Evolutionary conservation across 176 grass and related monocot species (phyloP).

Genomic region (Aegilops speltoides): DNA sequence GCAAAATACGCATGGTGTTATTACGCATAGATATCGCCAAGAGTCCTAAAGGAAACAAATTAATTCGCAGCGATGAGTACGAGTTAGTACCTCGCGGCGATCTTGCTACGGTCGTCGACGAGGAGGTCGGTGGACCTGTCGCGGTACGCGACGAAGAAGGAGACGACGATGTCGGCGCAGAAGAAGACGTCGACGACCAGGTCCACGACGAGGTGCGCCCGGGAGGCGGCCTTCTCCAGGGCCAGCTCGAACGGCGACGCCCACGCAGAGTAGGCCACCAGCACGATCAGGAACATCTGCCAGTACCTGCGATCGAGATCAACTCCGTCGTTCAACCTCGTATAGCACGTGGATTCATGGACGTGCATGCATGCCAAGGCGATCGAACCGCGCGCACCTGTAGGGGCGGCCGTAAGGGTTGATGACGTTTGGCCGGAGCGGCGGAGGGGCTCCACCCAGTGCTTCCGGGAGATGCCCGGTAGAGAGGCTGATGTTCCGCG

Average conservation of each 20-base stretch:
- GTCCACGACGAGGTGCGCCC: constrained; percentile 30
- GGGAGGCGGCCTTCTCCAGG: constrained; percentile 23
- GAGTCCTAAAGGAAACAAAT: neutral
- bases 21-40: neutral
- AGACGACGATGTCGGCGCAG: constrained; percentile 45
- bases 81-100: constrained; percentile 35
- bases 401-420: constrained; percentile 12
- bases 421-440: neutral
- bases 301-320: constrained; percentile 38
- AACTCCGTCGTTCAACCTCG: neutral
- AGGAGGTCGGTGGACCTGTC: constrained; percentile 47
- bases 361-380: neutral
- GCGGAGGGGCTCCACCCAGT: neutral
- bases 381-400: neutral
- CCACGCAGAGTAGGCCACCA: constrained; percentile 70
- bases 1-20: neutral
- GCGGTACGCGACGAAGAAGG: constrained; percentile 72
- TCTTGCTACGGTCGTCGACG: constrained; percentile 51
- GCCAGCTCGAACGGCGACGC: constrained; percentile 56
- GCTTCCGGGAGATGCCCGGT: neutral
- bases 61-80: too few species aligned
- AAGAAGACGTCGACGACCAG: constrained; percentile 65
- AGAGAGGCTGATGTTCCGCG: neutral
- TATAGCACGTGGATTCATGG: neutral
- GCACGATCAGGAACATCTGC: constrained; percentile 47